phyloP scores from a whole-genome alignment of 768 basidiomycete species.

The Pisolithus sp. region DNA sequence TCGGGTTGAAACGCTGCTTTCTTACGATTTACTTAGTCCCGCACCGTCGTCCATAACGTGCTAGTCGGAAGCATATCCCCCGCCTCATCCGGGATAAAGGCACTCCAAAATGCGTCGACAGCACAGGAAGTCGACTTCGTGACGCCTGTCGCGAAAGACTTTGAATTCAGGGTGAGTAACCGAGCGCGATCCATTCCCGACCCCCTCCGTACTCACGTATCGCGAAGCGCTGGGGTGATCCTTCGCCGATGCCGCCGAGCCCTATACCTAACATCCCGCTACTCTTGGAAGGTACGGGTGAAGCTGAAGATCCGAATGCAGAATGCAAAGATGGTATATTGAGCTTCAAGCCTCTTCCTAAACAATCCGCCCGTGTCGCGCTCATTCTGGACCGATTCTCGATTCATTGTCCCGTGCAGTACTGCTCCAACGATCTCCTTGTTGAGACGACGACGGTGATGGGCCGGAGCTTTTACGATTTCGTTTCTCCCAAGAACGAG shows the following conservation, averaged over 20 bases:
- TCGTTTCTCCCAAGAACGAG: constrained; percentile 61
- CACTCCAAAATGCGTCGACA: constrained; percentile 74
- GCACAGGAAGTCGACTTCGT: constrained; percentile 77
- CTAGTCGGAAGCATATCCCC: constrained; percentile 75
- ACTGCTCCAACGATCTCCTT: constrained; percentile 70
- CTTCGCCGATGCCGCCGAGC: constrained; percentile 54
- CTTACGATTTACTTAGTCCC: constrained; percentile 29
- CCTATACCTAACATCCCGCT: constrained; percentile 29
- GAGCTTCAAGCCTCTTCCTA: constrained; percentile 57
- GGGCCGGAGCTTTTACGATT: constrained; percentile 70
- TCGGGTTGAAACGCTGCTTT: neutral
- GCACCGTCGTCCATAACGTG: constrained; percentile 69
- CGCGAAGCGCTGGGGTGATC: constrained; percentile 61
- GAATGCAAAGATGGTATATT: constrained; percentile 20
- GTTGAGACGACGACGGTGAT: constrained; percentile 53
- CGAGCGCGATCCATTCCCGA: constrained; percentile 4
- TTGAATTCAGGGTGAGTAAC: constrained; percentile 45
- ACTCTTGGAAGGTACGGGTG: constrained; percentile 11
- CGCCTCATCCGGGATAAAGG: constrained; percentile 66
- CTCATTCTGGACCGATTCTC: constrained; percentile 79
- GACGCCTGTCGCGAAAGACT: constrained; percentile 49
- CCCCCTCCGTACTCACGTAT: constrained; percentile 1
- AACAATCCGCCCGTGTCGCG: constrained; percentile 69
- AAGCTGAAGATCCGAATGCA: constrained; percentile 2
- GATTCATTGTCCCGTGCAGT: constrained; percentile 54